These are phyloP conservation scores for Polyplosphaeria fusca DNA, from an alignment of 495 filamentous ascomycete species.

Conservation along the genomic window DNA sequence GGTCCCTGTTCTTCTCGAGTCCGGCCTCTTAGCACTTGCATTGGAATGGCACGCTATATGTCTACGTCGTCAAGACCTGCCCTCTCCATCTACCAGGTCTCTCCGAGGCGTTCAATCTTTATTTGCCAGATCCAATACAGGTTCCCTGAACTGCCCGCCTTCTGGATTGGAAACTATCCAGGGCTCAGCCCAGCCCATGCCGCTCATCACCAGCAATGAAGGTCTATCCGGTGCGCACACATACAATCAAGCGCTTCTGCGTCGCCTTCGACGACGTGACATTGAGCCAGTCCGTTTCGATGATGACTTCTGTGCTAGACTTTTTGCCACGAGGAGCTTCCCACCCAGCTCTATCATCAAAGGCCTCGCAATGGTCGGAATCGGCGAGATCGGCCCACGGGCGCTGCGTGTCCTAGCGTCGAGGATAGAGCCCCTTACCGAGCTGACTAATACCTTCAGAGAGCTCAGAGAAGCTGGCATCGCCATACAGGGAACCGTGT, in stretches of 20 bases:
- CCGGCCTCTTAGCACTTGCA: slow-evolving; percentile 51
- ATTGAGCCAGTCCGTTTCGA: slow-evolving; percentile 51
- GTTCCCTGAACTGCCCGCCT: background rate
- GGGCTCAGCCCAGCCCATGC: background rate
- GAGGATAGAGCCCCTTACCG: slow-evolving; percentile 53
- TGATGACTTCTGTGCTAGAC: slow-evolving; percentile 64
- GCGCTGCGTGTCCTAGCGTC: slow-evolving; percentile 68
- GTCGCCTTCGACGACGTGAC: slow-evolving; percentile 47
- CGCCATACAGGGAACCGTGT: slow-evolving; percentile 56
- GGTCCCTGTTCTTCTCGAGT: slow-evolving; percentile 54
- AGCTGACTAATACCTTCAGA: slow-evolving; percentile 54
- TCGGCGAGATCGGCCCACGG: slow-evolving; percentile 65
- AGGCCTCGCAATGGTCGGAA: slow-evolving; percentile 60
- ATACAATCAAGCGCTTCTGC: slow-evolving; percentile 44
- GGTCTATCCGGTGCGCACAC: background rate
- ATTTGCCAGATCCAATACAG: background rate
- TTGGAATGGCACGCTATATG: slow-evolving; percentile 60
- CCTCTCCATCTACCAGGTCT: slow-evolving; percentile 32
- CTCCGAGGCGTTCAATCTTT: slow-evolving; percentile 19
- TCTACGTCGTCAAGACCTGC: slow-evolving; percentile 49
- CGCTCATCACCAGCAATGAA: background rate
- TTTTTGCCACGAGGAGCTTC: slow-evolving; percentile 69
- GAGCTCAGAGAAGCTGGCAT: slow-evolving; percentile 58
- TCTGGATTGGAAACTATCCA: background rate
- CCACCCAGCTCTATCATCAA: slow-evolving; percentile 62